A percentile compares a stretch with the other conserved stretches of the same genome.
Conservation (phyloP, 2,329 filamentous ascomycete species). For the Thyridium curvatum region DNA sequence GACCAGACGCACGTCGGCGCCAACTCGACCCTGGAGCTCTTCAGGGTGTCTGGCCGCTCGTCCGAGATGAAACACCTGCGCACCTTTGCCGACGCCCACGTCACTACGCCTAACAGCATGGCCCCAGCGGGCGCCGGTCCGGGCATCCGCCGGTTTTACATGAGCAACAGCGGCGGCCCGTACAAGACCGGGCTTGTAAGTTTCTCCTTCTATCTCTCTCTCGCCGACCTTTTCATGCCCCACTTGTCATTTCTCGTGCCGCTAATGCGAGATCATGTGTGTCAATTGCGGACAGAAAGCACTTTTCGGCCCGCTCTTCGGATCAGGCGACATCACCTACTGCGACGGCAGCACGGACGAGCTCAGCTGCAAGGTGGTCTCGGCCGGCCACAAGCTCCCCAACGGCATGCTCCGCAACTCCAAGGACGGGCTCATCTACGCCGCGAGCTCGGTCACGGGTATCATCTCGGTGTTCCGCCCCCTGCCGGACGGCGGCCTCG, state of each 20-base stretch:
- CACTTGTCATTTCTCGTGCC: too few species aligned
- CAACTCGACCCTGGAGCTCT: constrained; percentile 13
- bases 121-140: constrained; percentile 12
- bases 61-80: constrained; percentile 14
- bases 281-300: constrained; percentile 5
- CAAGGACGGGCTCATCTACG: constrained; percentile 20
- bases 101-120: constrained; percentile 17
- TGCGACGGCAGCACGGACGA: constrained; percentile 11
- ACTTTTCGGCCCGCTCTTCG: constrained; percentile 13
- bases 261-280: background rate
- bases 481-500: constrained; percentile 6
- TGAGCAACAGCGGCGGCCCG: constrained; percentile 17
- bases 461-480: constrained; percentile 11
- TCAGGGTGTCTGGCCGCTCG: constrained; percentile 6
- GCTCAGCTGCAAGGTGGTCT: constrained; percentile 12
- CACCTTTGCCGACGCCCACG: constrained; percentile 11
- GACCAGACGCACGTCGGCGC: constrained; percentile 8
- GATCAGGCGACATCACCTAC: constrained; percentile 18
- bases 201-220: background rate
- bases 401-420: constrained; percentile 20
- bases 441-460: constrained; percentile 17
- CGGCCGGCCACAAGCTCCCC: constrained; percentile 16
- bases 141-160: constrained; percentile 11
- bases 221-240: too few species aligned
- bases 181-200: constrained; percentile 13